Conservation (phyloP, 106 monocot species). For the Apostasia shenzhenica region DNA sequence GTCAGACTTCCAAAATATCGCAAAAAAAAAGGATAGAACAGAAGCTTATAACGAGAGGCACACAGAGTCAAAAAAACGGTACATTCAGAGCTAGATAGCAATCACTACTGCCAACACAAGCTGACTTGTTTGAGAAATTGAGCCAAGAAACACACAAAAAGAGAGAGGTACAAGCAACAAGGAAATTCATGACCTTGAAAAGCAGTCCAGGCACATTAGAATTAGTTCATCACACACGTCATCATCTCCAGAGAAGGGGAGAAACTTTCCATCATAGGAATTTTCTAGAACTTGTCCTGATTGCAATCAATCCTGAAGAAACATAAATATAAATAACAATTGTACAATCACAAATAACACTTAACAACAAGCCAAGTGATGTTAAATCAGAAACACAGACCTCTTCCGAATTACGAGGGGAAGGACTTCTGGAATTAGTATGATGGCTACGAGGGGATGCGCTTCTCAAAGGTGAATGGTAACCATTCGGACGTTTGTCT, state of each 20-base stretch:
- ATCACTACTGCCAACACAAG: constrained; percentile 6
- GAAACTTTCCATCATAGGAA: neutral
- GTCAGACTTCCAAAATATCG: constrained; percentile 2
- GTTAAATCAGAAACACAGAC: constrained; percentile 5
- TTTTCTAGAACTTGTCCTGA: neutral
- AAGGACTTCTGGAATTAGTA: constrained; percentile 26
- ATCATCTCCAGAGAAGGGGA: neutral
- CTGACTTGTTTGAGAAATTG: neutral
- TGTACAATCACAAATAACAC: neutral
- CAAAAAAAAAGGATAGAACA: neutral
- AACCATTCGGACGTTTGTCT: constrained; percentile 10
- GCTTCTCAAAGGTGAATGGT: constrained; percentile 29
- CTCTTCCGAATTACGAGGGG: constrained; percentile 31
- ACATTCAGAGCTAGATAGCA: neutral
- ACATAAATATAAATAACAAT: neutral
- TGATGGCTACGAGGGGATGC: constrained; percentile 28
- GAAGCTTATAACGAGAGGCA: neutral
- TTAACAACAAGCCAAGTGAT: neutral
- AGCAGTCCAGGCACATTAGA: constrained; percentile 7
- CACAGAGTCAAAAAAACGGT: neutral
- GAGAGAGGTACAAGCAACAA: neutral
- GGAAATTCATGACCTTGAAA: constrained; percentile 5
- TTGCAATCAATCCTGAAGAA: constrained; percentile 4
- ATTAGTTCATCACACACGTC: constrained; percentile 8
- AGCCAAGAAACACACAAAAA: constrained; percentile 4